These are phyloP conservation scores for Auricularia auricula-judae DNA, from an alignment of 768 basidiomycete species.

Conservation along the genomic window DNA sequence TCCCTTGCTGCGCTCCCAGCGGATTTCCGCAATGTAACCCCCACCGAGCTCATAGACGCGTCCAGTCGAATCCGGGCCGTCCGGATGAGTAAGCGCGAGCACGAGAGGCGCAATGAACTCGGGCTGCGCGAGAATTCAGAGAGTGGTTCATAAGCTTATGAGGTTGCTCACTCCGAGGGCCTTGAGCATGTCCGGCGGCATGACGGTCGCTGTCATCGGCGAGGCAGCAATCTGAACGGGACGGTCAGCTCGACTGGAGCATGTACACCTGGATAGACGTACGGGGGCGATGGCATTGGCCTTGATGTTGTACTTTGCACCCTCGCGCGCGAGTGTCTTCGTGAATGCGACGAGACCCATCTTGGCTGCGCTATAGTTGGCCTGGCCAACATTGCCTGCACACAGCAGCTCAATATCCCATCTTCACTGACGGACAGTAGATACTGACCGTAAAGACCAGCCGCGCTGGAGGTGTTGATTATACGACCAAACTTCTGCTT, in stretches of 20 bases:
- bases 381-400: constrained; percentile 87
- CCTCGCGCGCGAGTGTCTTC: constrained; percentile 86
- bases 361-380: constrained; percentile 97
- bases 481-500: constrained; percentile 92
- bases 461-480: constrained; percentile 90
- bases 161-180: constrained; percentile 50
- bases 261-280: constrained; percentile 16
- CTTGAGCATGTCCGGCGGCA: constrained; percentile 90
- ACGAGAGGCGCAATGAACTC: constrained; percentile 91
- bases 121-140: constrained; percentile 35
- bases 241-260: not conserved
- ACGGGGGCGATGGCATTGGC: constrained; percentile 86
- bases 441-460: constrained; percentile 75
- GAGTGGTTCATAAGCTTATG: too few relatives aligned
- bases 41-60: constrained; percentile 89
- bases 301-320: constrained; percentile 83
- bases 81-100: constrained; percentile 73
- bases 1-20: constrained; percentile 89
- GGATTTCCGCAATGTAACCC: constrained; percentile 81
- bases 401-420: not conserved
- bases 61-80: constrained; percentile 68
- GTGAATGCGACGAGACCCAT: constrained; percentile 91
- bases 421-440: not conserved
- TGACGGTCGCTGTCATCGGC: constrained; percentile 88
- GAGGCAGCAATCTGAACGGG: constrained; percentile 76